Evolutionary conservation across 495 filamentous ascomycete species (phyloP).

Genomic region (Aspergillus sclerotioniger): DNA sequence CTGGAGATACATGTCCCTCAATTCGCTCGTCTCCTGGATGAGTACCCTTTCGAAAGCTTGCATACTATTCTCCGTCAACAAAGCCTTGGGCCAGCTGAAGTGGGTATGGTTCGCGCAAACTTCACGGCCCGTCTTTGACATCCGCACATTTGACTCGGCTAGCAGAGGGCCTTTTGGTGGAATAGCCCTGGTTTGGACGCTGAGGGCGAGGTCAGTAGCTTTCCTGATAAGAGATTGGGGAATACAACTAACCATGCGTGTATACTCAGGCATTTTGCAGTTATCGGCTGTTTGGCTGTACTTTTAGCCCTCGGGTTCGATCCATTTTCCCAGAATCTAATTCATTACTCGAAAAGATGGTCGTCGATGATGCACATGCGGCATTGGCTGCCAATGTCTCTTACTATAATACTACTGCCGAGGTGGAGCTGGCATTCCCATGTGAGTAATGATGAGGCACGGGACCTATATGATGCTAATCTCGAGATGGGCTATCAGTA

Average conservation of each 20-base stretch:
- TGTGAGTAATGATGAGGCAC: too few species aligned
- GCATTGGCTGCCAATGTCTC: too few species aligned
- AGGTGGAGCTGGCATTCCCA: too few species aligned
- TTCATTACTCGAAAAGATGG: too few species aligned
- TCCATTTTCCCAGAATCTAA: too few species aligned
- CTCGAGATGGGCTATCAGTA: not conserved
- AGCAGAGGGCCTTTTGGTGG: slow-evolving; percentile 15
- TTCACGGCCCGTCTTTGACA: slow-evolving; percentile 10
- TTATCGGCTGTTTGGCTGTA: not conserved
- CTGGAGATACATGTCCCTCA: slow-evolving; percentile 18
- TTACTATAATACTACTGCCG: too few species aligned
- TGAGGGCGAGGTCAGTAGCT: not conserved
- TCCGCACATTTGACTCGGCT: slow-evolving; percentile 15
- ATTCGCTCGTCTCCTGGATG: slow-evolving; percentile 19
- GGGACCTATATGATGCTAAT: too few species aligned
- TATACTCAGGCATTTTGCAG: slow-evolving; percentile 10
- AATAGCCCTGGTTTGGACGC: slow-evolving; percentile 3
- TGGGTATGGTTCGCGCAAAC: slow-evolving; percentile 23
- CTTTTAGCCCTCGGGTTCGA: too few species aligned
- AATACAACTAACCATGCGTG: not conserved
- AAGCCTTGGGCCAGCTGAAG: slow-evolving; percentile 18
- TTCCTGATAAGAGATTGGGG: too few species aligned
- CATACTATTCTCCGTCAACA: slow-evolving; percentile 12
- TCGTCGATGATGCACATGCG: too few species aligned
- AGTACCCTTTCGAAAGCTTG: slow-evolving; percentile 14